Percentiles rank a stretch among this genome's conserved stretches.
These are phyloP conservation scores for Fusarium luffae DNA, from an alignment of 2,329 filamentous ascomycete species.

Conservation along the genomic window DNA sequence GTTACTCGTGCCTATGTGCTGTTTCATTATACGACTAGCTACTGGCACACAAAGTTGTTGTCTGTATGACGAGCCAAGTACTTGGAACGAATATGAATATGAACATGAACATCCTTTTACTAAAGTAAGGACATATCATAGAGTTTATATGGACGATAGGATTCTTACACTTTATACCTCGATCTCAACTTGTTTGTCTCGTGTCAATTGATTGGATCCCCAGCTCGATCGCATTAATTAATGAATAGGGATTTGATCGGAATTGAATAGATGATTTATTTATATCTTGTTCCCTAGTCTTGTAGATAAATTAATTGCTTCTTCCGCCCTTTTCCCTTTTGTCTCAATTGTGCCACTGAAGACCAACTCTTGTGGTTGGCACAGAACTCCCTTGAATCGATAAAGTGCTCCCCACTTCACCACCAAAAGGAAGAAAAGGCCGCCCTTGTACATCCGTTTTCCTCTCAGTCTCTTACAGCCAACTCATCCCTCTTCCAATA, in stretches of 20 bases:
- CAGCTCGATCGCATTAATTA: background rate
- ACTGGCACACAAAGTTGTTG: background rate
- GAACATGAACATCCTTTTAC: background rate
- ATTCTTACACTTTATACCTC: background rate
- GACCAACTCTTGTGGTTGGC: slow-evolving; percentile 16
- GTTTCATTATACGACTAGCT: slow-evolving; percentile 13
- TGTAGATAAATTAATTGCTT: slow-evolving; percentile 22
- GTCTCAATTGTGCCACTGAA: slow-evolving; percentile 14
- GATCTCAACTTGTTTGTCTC: slow-evolving; percentile 2
- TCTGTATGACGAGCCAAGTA: slow-evolving; percentile 5
- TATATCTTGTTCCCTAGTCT: slow-evolving; percentile 17
- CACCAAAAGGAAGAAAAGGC: background rate
- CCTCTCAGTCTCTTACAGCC: background rate
- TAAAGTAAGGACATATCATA: slow-evolving; percentile 1
- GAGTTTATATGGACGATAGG: slow-evolving; percentile 1
- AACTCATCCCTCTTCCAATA: slow-evolving; percentile 26
- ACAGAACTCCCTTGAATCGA: slow-evolving; percentile 26
- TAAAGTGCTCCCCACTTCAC: slow-evolving; percentile 26
- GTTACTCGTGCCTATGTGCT: background rate
- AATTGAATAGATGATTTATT: slow-evolving; percentile 16
- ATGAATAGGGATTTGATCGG: background rate
- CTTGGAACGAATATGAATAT: background rate
- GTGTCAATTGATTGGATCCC: background rate
- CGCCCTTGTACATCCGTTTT: slow-evolving; percentile 17
- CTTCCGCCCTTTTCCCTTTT: slow-evolving; percentile 26